Percentiles rank a stretch among this genome's conserved stretches.
Conservation (phyloP, 352 stramenopile species). For the Phytophthora kernoviae region DNA sequence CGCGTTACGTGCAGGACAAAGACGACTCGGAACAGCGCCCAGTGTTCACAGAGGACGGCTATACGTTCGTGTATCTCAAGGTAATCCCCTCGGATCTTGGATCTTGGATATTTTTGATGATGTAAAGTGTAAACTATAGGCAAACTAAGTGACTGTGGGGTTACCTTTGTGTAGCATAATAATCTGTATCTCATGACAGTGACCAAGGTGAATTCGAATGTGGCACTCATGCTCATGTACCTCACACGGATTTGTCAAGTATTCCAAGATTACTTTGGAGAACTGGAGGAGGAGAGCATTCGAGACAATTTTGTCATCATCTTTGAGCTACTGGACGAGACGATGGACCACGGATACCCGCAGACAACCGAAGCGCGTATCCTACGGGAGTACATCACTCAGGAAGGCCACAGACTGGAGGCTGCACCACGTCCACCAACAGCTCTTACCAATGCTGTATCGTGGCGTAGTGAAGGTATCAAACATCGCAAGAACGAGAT, state of each 20-base stretch:
- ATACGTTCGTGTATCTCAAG: slow-evolving; percentile 96
- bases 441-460: slow-evolving; percentile 98
- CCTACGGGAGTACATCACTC: slow-evolving; percentile 96
- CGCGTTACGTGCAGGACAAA: slow-evolving; percentile 92
- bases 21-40: slow-evolving; percentile 94
- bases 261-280: slow-evolving; percentile 99
- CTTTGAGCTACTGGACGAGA: slow-evolving; percentile 99
- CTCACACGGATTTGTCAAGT: slow-evolving; percentile 93
- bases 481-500: slow-evolving; percentile 99
- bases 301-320: slow-evolving; percentile 99
- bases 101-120: background rate
- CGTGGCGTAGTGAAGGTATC: slow-evolving; percentile 98
- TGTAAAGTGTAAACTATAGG: slow-evolving; percentile 12
- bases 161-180: slow-evolving; percentile 87
- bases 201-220: slow-evolving; percentile 99
- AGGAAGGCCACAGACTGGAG: slow-evolving; percentile 96
- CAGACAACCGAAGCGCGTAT: slow-evolving; percentile 93
- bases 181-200: slow-evolving; percentile 99
- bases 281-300: slow-evolving; percentile 99
- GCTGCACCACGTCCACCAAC: slow-evolving; percentile 93
- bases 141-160: background rate
- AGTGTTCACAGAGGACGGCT: slow-evolving; percentile 93
- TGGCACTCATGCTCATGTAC: slow-evolving; percentile 95
- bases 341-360: slow-evolving; percentile 99
- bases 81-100: slow-evolving; percentile 27